Conservation (phyloP, 768 basidiomycete genomes). For the Xerocomellus intermedius region DNA sequence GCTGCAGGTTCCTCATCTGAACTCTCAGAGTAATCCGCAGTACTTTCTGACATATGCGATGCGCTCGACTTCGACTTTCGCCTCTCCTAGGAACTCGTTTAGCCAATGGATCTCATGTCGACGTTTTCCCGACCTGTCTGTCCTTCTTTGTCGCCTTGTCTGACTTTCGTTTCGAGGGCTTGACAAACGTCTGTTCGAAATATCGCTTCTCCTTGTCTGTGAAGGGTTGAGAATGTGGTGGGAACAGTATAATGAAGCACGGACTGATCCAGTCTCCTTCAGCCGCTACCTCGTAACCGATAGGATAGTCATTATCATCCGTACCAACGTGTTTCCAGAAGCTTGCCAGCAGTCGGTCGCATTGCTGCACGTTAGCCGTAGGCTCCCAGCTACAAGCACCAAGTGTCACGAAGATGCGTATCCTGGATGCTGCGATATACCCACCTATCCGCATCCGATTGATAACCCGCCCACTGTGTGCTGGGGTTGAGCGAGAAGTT, state of each 20-base stretch:
- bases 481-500: conserved; percentile 3
- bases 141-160: conserved; percentile 19
- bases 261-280: conserved; percentile 58
- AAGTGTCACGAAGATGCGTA: neutral
- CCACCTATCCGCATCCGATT: conserved; percentile 55
- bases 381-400: conserved; percentile 63
- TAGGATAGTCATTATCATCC: conserved; percentile 53
- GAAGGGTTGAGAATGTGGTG: neutral
- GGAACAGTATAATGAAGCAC: neutral
- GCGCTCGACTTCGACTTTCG: conserved; percentile 12
- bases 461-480: conserved; percentile 67
- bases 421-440: conserved; percentile 5
- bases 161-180: conserved; percentile 14
- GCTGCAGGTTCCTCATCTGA: conserved; percentile 2
- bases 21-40: conserved; percentile 7
- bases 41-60: conserved; percentile 7
- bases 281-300: conserved; percentile 47
- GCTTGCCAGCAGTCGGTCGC: conserved; percentile 55
- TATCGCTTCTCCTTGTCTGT: conserved; percentile 41
- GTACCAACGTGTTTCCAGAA: conserved; percentile 64
- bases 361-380: conserved; percentile 52
- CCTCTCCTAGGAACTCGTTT: conserved; percentile 14
- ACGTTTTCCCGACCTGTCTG: conserved; percentile 12
- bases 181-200: conserved; percentile 32
- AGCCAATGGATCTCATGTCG: neutral